These are phyloP conservation scores for Sarocladium oryzae DNA, from an alignment of 2,329 filamentous ascomycete species.

Conservation along the genomic window DNA sequence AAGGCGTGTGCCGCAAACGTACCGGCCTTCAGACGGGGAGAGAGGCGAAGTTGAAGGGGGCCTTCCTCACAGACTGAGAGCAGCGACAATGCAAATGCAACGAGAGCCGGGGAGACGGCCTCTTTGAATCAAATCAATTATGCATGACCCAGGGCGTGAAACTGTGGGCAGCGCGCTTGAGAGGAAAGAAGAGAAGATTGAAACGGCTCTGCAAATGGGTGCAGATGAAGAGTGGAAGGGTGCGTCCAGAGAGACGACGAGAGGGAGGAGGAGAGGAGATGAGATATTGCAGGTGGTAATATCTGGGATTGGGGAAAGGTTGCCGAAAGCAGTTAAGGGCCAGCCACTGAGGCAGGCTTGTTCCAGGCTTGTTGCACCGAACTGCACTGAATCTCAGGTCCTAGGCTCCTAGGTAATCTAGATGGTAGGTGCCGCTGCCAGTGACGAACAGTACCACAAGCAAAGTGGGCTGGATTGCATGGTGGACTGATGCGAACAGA, in stretches of 20 bases:
- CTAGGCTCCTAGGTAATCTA: too few species aligned
- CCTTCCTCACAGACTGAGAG: background rate
- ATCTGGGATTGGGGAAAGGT: conserved; percentile 7
- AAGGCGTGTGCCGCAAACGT: background rate
- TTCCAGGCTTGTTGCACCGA: too few species aligned
- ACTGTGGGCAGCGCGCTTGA: background rate
- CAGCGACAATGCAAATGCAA: conserved; percentile 3
- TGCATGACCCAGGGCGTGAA: background rate
- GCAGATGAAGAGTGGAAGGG: too few species aligned
- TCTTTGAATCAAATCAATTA: conserved; percentile 2
- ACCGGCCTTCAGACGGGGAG: background rate
- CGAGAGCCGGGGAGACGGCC: background rate
- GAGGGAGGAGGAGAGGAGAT: background rate
- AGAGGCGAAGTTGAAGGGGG: background rate
- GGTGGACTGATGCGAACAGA: background rate
- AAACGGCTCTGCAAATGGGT: too few species aligned
- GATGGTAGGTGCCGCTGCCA: too few species aligned
- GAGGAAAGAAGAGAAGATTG: conserved; percentile 1
- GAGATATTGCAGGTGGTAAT: conserved; percentile 9
- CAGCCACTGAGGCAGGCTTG: conserved; percentile 3
- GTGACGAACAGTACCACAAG: too few species aligned
- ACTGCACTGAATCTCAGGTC: background rate
- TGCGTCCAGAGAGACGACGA: background rate
- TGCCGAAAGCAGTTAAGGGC: conserved; percentile 7
- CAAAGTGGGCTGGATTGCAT: background rate